phyloP scores from a whole-genome alignment of 169 alveolate species.

The Sarcocystis neurona region DNA sequence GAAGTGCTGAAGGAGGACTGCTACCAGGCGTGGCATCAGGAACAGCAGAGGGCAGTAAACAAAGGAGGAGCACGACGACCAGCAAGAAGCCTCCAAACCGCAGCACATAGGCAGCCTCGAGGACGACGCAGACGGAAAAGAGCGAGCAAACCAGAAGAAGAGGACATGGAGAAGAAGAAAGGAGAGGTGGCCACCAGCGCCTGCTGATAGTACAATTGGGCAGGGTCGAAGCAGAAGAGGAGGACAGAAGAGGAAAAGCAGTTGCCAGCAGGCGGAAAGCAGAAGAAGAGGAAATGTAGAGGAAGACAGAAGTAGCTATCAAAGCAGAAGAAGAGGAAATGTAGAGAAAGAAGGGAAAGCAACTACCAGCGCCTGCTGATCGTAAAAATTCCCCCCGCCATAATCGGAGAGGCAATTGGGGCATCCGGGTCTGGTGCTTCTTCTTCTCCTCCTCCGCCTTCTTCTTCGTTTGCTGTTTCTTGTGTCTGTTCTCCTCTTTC shows the following conservation, averaged over 20 bases:
- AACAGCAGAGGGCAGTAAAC: no score
- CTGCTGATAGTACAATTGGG: no score
- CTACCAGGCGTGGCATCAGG: background rate
- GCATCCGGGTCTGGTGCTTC: conserved; percentile 15
- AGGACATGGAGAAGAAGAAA: no score
- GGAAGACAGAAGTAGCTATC: background rate
- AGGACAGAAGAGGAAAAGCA: background rate
- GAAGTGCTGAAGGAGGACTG: background rate
- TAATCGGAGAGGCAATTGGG: conserved; percentile 68
- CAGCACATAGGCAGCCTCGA: no score
- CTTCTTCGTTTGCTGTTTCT: background rate
- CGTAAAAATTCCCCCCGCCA: conserved; percentile 75
- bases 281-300: background rate
- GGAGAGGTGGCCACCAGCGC: no score
- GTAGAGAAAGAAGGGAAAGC: background rate
- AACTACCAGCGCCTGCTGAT: conserved; percentile 56
- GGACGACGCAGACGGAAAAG: no score
- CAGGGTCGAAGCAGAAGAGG: no score
- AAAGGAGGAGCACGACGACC: no score
- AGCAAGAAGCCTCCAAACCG: no score
- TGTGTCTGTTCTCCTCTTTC: conserved; percentile 25
- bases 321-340: background rate
- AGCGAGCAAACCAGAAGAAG: no score
- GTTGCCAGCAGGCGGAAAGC: background rate
- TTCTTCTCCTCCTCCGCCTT: background rate